Evolutionary conservation across 2,329 filamentous ascomycete species (phyloP).

Genomic region (Anthostomella pinea): DNA sequence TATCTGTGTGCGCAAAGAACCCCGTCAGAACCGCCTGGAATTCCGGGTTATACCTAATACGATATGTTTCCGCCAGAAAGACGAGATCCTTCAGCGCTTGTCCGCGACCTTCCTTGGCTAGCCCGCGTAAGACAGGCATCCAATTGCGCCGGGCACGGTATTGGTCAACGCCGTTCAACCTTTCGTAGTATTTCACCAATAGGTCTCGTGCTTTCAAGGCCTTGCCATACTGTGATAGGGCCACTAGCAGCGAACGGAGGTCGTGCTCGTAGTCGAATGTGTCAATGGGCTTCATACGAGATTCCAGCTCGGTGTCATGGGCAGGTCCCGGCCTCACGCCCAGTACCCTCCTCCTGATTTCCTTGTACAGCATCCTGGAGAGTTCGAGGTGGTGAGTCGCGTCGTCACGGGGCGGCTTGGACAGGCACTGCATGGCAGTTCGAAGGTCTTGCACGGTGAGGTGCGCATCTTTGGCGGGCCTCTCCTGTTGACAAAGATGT

Average conservation of each 20-base stretch:
- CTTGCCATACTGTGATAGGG: conserved; percentile 29
- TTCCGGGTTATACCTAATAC: conserved; percentile 41
- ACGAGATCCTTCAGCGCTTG: conserved; percentile 56
- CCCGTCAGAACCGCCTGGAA: conserved; percentile 55
- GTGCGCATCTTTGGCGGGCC: conserved; percentile 10
- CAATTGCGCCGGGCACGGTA: conserved; percentile 40
- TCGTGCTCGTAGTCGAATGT: conserved; percentile 19
- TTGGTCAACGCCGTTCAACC: conserved; percentile 12
- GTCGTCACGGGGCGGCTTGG: conserved; percentile 41
- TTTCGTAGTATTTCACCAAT: conserved; percentile 17
- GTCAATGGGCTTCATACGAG: conserved; percentile 1
- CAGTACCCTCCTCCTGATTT: conserved; percentile 29
- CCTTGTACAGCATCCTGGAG: conserved; percentile 41
- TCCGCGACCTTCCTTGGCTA: conserved; percentile 58
- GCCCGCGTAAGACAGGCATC: conserved; percentile 55
- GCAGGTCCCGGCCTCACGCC: conserved; percentile 7
- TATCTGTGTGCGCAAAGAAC: conserved; percentile 59
- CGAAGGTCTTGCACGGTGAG: conserved; percentile 41
- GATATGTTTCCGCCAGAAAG: conserved; percentile 47
- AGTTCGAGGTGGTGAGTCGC: conserved; percentile 46
- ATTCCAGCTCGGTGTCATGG: conserved; percentile 9
- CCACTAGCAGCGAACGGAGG: conserved; percentile 20
- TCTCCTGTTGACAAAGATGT: conserved; percentile 50
- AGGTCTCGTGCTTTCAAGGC: conserved; percentile 30
- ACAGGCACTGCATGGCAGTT: conserved; percentile 44